phyloP scores from a whole-genome alignment of 257 asterid genomes.

The Solanum arcanum region DNA sequence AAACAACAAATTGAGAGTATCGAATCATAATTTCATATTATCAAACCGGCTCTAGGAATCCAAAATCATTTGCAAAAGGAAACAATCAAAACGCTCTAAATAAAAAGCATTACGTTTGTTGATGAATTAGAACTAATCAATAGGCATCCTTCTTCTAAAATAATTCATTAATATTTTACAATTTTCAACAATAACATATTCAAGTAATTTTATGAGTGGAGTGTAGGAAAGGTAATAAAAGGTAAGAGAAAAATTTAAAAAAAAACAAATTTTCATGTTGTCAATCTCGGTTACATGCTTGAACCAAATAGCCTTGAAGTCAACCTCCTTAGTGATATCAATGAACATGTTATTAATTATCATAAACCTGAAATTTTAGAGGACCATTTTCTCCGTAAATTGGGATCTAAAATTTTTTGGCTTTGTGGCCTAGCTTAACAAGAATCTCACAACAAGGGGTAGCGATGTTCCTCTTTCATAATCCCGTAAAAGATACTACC shows the following conservation, averaged over 20 bases:
- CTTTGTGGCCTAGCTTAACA: neutral
- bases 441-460: neutral
- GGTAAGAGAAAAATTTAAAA: too few relatives aligned
- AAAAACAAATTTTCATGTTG: too few relatives aligned
- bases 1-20: neutral
- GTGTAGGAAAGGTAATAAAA: too few relatives aligned
- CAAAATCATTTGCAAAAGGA: neutral
- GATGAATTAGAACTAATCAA: neutral
- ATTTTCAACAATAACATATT: too few relatives aligned
- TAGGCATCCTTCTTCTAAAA: neutral
- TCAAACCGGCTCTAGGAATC: neutral
- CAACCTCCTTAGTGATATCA: neutral
- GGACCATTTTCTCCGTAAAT: neutral
- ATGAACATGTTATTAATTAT: neutral
- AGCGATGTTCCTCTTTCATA: too few relatives aligned
- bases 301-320: neutral
- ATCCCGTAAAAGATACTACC: too few relatives aligned
- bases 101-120: neutral
- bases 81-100: neutral
- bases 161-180: too few relatives aligned
- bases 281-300: neutral
- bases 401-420: neutral
- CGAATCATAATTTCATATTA: too few relatives aligned
- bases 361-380: neutral
- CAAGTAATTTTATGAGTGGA: too few relatives aligned